Base-by-base conservation (phyloP, 225 moss, liverwort and hornwort species). In the Lunularia cruciata region DNA sequence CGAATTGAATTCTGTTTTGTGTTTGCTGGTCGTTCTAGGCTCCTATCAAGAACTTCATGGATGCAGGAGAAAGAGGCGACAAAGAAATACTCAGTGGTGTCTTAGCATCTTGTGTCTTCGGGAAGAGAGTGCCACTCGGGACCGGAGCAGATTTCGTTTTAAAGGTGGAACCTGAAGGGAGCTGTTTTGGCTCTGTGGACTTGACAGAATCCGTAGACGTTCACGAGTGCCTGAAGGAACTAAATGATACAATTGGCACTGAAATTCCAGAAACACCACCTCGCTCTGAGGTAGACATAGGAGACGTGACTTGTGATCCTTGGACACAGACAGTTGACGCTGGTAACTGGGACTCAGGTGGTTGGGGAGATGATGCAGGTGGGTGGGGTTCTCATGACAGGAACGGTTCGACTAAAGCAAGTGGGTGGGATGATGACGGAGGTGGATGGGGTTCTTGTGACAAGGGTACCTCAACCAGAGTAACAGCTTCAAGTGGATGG, bases 101-200 rank as follows among this genome's bases (percentile, higher is more conserved):
- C 3, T 76, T 92, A 79, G 77, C 89, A 61, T 87, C 68, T 66
- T 92, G 85, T 76, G 84, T 89, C 60, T 92, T 89, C 87, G 86
- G 92, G 62, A 81, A 88, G 79, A 89, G 89, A 86, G 90, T 90
- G 3, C 92, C 92, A 9, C 37, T 92, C 59, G 92, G 89, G 74
- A 92, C 89, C 51, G 92, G 89, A 72, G 76, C 67, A 26, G 69
- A 79, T 55, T 83, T 87, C 68, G 78, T 74, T 20, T 18, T 92
- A 43, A 72, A 78, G 59, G 79, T 84, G 86, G 83, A 83, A 54
- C 82, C 78, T 2, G 79, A 77, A 75, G 91, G 74, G 73, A 76
- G 34, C 25, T 25, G 46, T 22, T 53, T 51, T 11, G 16, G 4
- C 35, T 54, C 32, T 18, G 67, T 16, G n/a, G 10, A 3, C 35